Conservation (phyloP, 2,329 filamentous ascomycete genomes). For the Botrytis hyacinthi region DNA sequence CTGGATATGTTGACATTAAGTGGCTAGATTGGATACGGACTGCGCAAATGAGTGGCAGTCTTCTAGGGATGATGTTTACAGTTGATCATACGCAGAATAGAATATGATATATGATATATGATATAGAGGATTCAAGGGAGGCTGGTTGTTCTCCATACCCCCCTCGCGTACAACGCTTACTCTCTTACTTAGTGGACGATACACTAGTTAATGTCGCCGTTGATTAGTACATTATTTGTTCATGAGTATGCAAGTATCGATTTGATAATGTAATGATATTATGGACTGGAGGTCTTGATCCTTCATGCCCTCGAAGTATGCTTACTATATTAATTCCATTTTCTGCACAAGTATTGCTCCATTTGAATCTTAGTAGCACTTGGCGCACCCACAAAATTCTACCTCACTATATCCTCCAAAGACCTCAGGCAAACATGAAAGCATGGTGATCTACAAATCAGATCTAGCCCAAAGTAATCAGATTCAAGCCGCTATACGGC, state of each 20-base stretch:
- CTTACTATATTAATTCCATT: neutral
- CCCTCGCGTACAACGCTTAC: neutral
- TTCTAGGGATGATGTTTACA: neutral
- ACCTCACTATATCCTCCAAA: neutral
- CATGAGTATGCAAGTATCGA: neutral
- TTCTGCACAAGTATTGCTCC: neutral
- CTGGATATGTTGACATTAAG: neutral
- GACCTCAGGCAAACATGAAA: neutral
- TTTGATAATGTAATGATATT: neutral
- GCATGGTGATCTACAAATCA: neutral
- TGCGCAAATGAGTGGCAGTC: neutral
- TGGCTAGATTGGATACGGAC: neutral
- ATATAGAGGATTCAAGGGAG: neutral
- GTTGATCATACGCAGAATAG: neutral
- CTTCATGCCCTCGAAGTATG: neutral
- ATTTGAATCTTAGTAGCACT: neutral
- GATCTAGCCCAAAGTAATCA: neutral
- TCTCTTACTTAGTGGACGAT: too few species aligned
- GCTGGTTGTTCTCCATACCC: neutral
- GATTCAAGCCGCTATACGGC: neutral
- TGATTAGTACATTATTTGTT: neutral
- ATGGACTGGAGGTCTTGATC: too few species aligned
- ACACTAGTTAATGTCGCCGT: too few species aligned
- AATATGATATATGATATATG: neutral
- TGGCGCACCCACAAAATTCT: neutral